phyloP scores from a whole-genome alignment of 2,329 filamentous ascomycete genomes.

The Apiospora marii region DNA sequence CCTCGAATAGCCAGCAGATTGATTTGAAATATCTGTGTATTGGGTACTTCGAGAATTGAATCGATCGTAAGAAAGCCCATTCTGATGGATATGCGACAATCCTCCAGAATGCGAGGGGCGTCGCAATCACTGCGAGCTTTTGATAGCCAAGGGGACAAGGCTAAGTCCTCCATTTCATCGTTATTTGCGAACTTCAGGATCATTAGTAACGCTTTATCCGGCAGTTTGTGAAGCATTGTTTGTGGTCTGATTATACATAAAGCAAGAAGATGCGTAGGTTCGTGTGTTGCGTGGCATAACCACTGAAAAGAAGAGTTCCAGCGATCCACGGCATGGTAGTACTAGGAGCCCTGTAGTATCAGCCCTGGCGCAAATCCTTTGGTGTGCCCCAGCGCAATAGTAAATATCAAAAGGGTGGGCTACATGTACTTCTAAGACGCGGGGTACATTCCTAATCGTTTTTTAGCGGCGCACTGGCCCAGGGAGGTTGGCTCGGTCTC shows the following conservation, averaged over 20 bases:
- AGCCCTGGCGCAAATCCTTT: neutral
- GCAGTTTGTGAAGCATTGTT: neutral
- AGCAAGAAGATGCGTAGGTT: neutral
- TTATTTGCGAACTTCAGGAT: neutral
- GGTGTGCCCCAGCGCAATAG: neutral
- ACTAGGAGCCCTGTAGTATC: neutral
- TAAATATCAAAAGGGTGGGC: too few species aligned
- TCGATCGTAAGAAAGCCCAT: neutral
- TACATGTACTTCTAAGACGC: too few species aligned
- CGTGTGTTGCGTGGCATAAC: neutral
- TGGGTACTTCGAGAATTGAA: neutral
- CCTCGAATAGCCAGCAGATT: neutral
- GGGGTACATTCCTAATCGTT: too few species aligned
- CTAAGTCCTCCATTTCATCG: neutral
- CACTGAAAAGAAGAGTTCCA: neutral
- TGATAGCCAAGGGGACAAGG: neutral
- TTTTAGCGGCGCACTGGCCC: too few species aligned
- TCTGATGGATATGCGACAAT: neutral
- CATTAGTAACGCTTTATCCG: neutral
- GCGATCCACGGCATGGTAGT: neutral
- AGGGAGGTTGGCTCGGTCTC: neutral
- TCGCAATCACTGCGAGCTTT: neutral
- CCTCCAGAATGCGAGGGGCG: neutral
- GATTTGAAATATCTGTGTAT: neutral
- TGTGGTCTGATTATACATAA: neutral